Base-by-base conservation (phyloP, 2,329 filamentous ascomycete species). In the Claviceps fusiformis region DNA sequence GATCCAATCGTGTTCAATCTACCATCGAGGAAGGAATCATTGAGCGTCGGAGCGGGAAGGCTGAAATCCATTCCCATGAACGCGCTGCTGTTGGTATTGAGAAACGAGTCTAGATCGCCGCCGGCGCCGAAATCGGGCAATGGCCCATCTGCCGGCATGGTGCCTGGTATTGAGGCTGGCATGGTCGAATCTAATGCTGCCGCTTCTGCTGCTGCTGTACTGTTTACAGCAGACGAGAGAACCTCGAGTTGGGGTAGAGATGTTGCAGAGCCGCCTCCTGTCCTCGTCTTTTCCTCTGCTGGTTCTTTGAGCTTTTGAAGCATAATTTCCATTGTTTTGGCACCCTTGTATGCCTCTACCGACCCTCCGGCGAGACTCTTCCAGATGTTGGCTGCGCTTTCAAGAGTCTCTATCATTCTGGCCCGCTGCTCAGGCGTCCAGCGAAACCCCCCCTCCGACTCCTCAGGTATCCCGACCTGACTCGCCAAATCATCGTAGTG, bases 331-430 rank as follows among this genome's bases (percentile, higher is more conserved):
- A 97, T 74, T 29, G 92, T 79, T 46, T 82, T 82, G 45, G 82
- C 82, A 1, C 89, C 92, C 71, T 97, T 97, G 72, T 85, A 91
- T 0, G 91, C 89, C 61, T 97, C 92, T 72, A 96, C 86, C 1
- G 87, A 93, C 29, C 83, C 77, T 54, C 93, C 85, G 3, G 83
- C 80, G 11, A 90, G 75, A 10, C 81, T 82, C 51, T 86, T 83
- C 90, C 91, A 97, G 55, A 97, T 93, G 19, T 79, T 75, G 49
- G 81, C 79, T 9, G 87, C 87, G 19, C 78, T 78, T 64, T 91
- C 85, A 3, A 97, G 78, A 1, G 83, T 80, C 27, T 75, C 71
- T 35, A 93, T 76, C 87, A 96, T 95, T 60, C 87, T 86, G 35
- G 81, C 75, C 10, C 86, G 79, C 65, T 85, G 79, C 54, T 78